Evolutionary conservation across 2,329 filamentous ascomycete genomes (phyloP), one percentile per base, ranked within the genome.

Genomic region (Arthrobotrys musiformis): DNA sequence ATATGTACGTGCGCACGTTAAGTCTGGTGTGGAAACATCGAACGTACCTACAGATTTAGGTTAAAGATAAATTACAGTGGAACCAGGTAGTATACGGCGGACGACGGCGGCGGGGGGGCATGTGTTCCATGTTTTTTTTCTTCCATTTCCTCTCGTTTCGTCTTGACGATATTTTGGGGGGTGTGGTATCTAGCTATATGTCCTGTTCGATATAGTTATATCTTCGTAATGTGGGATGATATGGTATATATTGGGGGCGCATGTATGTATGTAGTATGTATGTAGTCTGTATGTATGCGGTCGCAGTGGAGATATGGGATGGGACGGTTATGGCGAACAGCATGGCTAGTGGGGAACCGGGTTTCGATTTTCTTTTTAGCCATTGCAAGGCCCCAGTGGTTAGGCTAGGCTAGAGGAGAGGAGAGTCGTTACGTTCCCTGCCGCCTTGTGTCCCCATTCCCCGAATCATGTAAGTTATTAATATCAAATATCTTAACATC

Each of bases 401-500:
- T n/a, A n/a, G n/a, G 52, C 52, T 58, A 40, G 52, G 50, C 6
- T 24, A 46, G 42, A 19, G 13, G 4, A 37, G n/a, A n/a, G n/a
- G n/a, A 58, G 17, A 24, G 26, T 69, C 64, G 48, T 70, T 61
- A 69, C 63, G 46, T 58, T 40, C 52, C 70, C 46, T 75, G 62
- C 70, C 70, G 63, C 63, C 64, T 76, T 64, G 64, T 64, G 70
- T 75, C 52, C 60, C 69, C 69, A 67, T 73, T 73, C 69, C 69
- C 69, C 69, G 69, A 72, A 73, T 73, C 64, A 76, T 76, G 72
- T 67, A 70, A 42, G 17, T 40, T 64, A 67, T 72, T 54, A 61
- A 76, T 66, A 76, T 76, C 63, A 64, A 58, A 42, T 42, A 26
- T 67, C 40, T 58, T 64, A 72, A 66, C 2, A 52, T 75, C 70